Base-by-base conservation (phyloP, 179 eudicot genomes). In the Vitellaria paradoxa region DNA sequence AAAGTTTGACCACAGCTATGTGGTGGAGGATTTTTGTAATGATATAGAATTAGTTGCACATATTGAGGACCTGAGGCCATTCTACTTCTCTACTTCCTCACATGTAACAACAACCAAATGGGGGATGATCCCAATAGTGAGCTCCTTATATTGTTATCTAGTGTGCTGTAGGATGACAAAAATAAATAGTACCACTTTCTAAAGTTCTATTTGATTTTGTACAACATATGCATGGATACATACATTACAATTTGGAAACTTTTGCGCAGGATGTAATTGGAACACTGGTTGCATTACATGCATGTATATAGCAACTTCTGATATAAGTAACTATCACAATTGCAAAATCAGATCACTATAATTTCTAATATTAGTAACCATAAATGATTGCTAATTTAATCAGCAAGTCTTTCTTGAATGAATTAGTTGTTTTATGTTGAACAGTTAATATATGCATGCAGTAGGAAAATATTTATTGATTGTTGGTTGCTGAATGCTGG, bases 401-500 rank as follows among this genome's bases (percentile, higher is more conserved):
- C 42, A 37, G 42, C 42, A 37, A 37, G 42, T 20, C 53, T 68
- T 20, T 61, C 66, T 74, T 74, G 21, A 45, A 10, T 13, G 37
- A 45, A 45, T 23, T 61, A 6, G 12, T 73, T 60, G 30, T 9
- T 57, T 11, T 18, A 42, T 40, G 20, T 37, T 62, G 60, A 37
- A 7, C 46, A 5, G 24, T 4, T n/a, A 72, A 15, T 56, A 37
- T 37, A 37, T 11, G 18, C 55, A 18, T 42, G 67, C 37, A 42
- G 17, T 42, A 1, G 15, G 71, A 65, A 65, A 17, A 13, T 18
- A 23, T 63, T 63, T 63, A 53, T 53, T 5, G 46, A 11, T 56
- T 55, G 73, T 70, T 70, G 55, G 45, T 12, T 68, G 30, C 37
- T 73, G 50, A 60, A 45, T 23, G 42, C 55, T 46, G 56, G 46